A percentile compares a stretch with the other conserved stretches of the same genome.
These are phyloP conservation scores for Sporodiniella umbellata DNA, from an alignment of 371 early-diverging fungal genomes.

Conservation along the genomic window DNA sequence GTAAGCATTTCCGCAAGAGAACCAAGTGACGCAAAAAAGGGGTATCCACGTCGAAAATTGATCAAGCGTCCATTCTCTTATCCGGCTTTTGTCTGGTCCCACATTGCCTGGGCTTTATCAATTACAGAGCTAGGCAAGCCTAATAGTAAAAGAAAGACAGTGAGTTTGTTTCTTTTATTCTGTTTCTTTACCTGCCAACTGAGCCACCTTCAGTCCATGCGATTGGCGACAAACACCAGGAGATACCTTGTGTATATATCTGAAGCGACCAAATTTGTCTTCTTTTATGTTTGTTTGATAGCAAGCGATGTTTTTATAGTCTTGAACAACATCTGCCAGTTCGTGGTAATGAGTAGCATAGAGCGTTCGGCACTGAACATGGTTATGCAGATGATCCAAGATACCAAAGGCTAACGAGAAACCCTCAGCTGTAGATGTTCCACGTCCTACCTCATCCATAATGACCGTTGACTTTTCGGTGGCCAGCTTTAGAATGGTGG, in stretches of 20 bases:
- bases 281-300: conserved; percentile 57
- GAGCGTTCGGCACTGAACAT: conserved; percentile 62
- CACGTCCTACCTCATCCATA: conserved; percentile 99
- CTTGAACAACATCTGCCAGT: conserved; percentile 46
- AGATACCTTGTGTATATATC: conserved; percentile 56
- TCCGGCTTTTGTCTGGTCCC: background rate
- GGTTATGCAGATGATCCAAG: conserved; percentile 69
- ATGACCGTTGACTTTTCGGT: conserved; percentile 83
- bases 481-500: conserved; percentile 81
- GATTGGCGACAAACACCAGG: conserved; percentile 65
- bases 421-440: conserved; percentile 94
- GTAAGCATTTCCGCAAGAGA: conserved; percentile 1
- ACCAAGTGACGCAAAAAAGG: background rate
- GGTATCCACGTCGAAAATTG: background rate
- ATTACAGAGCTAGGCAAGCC: conserved; percentile 1
- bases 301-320: conserved; percentile 31
- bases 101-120: background rate
- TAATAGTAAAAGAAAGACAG: background rate
- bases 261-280: conserved; percentile 43
- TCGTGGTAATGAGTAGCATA: conserved; percentile 98
- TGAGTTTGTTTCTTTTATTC: background rate
- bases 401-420: conserved; percentile 89
- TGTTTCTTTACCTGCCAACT: conserved; percentile 51
- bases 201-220: conserved; percentile 70
- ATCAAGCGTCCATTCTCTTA: background rate